phyloP scores from a whole-genome alignment of 805 yeast species.

The Ogataea siamensis region DNA sequence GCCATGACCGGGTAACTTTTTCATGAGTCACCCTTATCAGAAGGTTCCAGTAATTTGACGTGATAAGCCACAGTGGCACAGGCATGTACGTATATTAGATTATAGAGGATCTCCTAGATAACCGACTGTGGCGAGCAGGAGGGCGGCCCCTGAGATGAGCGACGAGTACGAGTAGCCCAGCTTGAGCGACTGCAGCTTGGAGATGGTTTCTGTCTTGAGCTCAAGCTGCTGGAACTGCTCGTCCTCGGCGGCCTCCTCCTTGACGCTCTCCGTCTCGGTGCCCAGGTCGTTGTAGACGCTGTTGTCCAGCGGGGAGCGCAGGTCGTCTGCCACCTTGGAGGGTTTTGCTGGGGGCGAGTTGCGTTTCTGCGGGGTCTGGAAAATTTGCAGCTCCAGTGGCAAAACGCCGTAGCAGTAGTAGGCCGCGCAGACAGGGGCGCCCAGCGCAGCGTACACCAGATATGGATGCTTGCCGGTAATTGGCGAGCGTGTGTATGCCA shows the following conservation, averaged over 20 bases:
- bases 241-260: conserved; percentile 32
- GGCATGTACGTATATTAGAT: conserved; percentile 2
- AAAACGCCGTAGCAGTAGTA: conserved; percentile 28
- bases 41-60: conserved; percentile 8
- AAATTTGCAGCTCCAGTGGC: conserved; percentile 29
- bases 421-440: conserved; percentile 45
- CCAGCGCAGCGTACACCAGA: conserved; percentile 60
- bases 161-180: conserved; percentile 41
- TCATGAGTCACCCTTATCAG: conserved; percentile 12
- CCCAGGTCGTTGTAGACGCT: conserved; percentile 46
- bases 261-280: conserved; percentile 25
- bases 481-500: conserved; percentile 59
- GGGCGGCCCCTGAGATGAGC: conserved; percentile 43
- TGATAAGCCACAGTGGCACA: conserved; percentile 7
- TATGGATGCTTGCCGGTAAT: conserved; percentile 65
- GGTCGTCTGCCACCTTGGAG: conserved; percentile 26
- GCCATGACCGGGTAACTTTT: conserved; percentile 8
- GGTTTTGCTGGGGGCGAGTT: conserved; percentile 24
- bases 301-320: conserved; percentile 43
- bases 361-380: conserved; percentile 18
- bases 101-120: conserved; percentile 49
- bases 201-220: conserved; percentile 36
- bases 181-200: conserved; percentile 35
- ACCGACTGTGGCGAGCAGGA: conserved; percentile 52
- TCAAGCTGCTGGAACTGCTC: conserved; percentile 36